Evolutionary conservation across 495 filamentous ascomycete species (phyloP), one percentile per base, ranked within the genome.

Genomic region (Penicillium lividum): DNA sequence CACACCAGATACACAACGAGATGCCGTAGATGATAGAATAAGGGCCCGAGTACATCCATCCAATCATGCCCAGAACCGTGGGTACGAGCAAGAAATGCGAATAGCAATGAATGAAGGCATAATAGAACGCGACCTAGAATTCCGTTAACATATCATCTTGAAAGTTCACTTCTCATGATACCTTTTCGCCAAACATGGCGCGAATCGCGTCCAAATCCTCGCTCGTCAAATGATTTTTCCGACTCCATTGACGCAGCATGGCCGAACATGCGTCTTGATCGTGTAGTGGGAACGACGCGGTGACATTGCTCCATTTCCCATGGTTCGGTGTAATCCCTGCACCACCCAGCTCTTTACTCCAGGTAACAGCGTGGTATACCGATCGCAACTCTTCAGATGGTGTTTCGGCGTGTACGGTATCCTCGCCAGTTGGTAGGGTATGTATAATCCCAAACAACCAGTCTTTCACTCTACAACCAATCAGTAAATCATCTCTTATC

Each of bases 41-140:
- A 40, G 87, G 79, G 2, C 93, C 91, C 5, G 94, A 78, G 27
- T 96, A 71, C 10, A 90, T 64, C 89, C 90, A 97, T 15, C 86
- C 82, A 3, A 84, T 76, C 38, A 88, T 77, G 6, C 94, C 94
- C 67, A 93, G 85, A 18, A 73, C 82, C 0, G 93, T 92, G 0
- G 92, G 92, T 53, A 93, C 87, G 11, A 89, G 66, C n/a, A 97
- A 73, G 64, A 96, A 96, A 28, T 82, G 74, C 58, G 95, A 93
- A 71, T 98, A 98, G 8, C 87, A 87, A 69, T 96, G 90, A 42
- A 94, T 82, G 73, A 98, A 98, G 4, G 93, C 92, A 68, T 95
- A 98, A 73, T 98, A 98, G 68, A 91, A 97, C 25, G 91, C 94
- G 50, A 98, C 81, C 82, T 86, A 29, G 1, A 52, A 36, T 9